phyloP scores from a whole-genome alignment of 371 early-diverging fungal species.

The Apophysomyces elegans region DNA sequence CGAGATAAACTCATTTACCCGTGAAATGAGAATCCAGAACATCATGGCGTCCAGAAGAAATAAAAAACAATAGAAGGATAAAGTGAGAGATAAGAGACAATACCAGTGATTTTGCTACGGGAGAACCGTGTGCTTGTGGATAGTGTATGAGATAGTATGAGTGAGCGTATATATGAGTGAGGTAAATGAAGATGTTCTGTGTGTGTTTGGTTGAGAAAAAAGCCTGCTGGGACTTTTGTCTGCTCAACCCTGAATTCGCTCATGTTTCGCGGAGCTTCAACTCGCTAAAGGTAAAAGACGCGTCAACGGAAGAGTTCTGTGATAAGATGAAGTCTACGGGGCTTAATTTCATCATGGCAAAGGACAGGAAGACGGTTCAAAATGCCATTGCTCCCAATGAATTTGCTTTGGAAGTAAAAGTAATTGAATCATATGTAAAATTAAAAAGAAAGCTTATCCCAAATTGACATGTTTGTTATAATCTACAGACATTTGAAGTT shows the following conservation, averaged over 20 bases:
- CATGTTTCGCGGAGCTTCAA: constrained; percentile 9
- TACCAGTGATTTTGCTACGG: constrained; percentile 7
- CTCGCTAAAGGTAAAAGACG: neutral
- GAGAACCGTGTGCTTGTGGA: constrained; percentile 9
- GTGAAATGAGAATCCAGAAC: constrained; percentile 3
- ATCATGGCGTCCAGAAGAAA: constrained; percentile 5
- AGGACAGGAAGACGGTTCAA: too few species aligned
- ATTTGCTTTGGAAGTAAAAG: too few species aligned
- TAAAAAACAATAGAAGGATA: neutral
- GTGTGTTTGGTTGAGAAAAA: constrained; percentile 10
- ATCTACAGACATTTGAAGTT: too few species aligned
- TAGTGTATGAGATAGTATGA: neutral
- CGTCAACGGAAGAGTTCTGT: neutral
- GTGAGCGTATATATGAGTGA: neutral
- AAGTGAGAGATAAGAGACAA: constrained; percentile 2
- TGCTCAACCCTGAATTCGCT: neutral
- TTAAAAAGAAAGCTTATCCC: too few species aligned
- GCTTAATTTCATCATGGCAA: too few species aligned
- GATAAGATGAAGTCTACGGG: too few species aligned
- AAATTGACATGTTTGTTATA: too few species aligned
- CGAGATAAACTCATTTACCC: neutral
- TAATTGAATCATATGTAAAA: too few species aligned
- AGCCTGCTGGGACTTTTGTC: constrained; percentile 7
- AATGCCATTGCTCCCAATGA: too few species aligned
- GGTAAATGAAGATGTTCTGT: neutral